Evolutionary conservation across 441 rosid genomes (phyloP).

Genomic region (Raphanus hybrid): DNA sequence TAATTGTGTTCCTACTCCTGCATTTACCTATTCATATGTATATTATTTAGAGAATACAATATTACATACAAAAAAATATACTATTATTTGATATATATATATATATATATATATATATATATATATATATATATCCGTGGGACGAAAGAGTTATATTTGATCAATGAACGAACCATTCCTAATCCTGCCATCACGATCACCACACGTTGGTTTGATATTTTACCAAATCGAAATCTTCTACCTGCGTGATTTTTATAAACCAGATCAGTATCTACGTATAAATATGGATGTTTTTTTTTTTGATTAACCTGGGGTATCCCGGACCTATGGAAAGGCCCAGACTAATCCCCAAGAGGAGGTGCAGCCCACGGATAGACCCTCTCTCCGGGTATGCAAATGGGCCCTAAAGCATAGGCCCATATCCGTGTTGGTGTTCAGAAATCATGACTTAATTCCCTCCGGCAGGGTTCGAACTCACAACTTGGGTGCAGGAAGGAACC

Average conservation of each 20-base stretch:
- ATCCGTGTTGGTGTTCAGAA: too few species aligned
- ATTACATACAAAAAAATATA: not conserved
- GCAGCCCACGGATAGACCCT: too few species aligned
- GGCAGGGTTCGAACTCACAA: too few species aligned
- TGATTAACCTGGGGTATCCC: too few species aligned
- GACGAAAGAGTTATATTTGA: not conserved
- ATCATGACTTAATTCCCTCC: too few species aligned
- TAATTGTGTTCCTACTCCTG: slow-evolving; percentile 64
- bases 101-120: not conserved
- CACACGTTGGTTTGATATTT: slow-evolving; percentile 46
- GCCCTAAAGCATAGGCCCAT: too few species aligned
- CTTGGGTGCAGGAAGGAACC: too few species aligned
- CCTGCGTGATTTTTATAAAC: slow-evolving; percentile 44
- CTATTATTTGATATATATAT: not conserved
- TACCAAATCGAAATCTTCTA: slow-evolving; percentile 63
- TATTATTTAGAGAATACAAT: not conserved
- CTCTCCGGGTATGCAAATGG: too few species aligned
- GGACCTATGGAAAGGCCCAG: too few species aligned
- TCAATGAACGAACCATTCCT: slow-evolving; percentile 58
- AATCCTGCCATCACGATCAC: slow-evolving; percentile 68
- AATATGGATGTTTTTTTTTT: not conserved
- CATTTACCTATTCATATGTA: slow-evolving; percentile 55
- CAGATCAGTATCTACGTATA: not conserved
- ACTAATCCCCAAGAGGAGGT: too few species aligned
- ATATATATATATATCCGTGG: not conserved